Percentiles rank a stretch among this genome's conserved stretches.
phyloP scores from a whole-genome alignment of 495 filamentous ascomycete genomes.

The Penicillium subrubescens region DNA sequence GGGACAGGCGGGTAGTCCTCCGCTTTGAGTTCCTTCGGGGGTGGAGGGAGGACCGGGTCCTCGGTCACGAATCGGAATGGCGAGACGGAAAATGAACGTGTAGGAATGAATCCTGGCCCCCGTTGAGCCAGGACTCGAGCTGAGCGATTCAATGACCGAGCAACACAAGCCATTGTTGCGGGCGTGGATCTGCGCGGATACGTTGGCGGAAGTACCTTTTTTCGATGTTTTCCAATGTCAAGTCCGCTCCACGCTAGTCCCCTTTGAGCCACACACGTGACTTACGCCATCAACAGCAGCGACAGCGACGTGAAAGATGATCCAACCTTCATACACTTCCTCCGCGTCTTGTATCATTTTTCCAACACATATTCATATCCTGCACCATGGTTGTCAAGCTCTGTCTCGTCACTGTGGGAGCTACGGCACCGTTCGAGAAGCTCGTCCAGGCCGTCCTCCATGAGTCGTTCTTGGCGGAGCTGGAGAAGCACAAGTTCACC shows the following conservation, averaged over 20 bases:
- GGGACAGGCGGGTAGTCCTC: slow-evolving; percentile 38
- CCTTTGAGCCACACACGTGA: background rate
- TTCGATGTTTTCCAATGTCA: slow-evolving; percentile 27
- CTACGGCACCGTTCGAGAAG: slow-evolving; percentile 78
- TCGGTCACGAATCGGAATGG: slow-evolving; percentile 39
- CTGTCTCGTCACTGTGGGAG: slow-evolving; percentile 87
- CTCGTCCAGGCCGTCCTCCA: slow-evolving; percentile 69
- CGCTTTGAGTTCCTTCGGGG: slow-evolving; percentile 33
- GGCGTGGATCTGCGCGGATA: slow-evolving; percentile 11
- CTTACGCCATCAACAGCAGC: background rate
- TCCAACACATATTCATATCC: background rate
- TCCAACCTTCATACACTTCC: background rate
- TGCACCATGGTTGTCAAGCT: slow-evolving; percentile 36
- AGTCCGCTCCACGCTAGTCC: slow-evolving; percentile 24
- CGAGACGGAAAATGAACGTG: slow-evolving; percentile 45
- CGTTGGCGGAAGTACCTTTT: slow-evolving; percentile 7
- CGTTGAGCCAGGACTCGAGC: slow-evolving; percentile 35
- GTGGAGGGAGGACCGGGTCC: slow-evolving; percentile 39
- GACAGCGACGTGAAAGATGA: background rate
- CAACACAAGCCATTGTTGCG: slow-evolving; percentile 44
- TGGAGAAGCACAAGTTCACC: slow-evolving; percentile 60
- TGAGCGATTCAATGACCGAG: slow-evolving; percentile 44
- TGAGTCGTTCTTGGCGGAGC: slow-evolving; percentile 58
- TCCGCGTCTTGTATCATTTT: slow-evolving; percentile 3
- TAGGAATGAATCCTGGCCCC: slow-evolving; percentile 26